Evolutionary conservation across 441 rosid species (phyloP).

Genomic region (Pelargonium australe): DNA sequence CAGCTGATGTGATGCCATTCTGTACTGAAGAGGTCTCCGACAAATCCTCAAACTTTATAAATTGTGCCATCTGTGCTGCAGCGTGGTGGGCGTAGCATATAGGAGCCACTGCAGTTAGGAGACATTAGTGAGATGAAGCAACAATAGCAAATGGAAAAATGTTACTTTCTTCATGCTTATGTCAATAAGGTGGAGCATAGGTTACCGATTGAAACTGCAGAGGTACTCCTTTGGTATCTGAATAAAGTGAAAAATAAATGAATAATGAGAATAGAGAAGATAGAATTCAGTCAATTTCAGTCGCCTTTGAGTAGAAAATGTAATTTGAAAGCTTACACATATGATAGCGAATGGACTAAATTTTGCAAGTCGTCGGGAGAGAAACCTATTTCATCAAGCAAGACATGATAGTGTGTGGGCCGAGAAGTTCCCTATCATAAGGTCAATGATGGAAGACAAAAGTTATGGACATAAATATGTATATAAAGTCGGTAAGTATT

Average conservation of each 20-base stretch:
- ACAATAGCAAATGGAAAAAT: not conserved
- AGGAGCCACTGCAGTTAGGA: slow-evolving; percentile 62
- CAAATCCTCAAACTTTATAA: slow-evolving; percentile 57
- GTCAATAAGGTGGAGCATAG: not conserved
- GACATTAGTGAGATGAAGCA: slow-evolving; percentile 4
- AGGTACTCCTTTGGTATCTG: slow-evolving; percentile 84
- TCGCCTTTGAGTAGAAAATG: not conserved
- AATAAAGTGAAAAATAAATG: slow-evolving; percentile 5
- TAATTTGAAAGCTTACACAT: slow-evolving; percentile 54
- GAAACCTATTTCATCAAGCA: slow-evolving; percentile 92
- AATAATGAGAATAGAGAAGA: not conserved
- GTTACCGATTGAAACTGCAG: slow-evolving; percentile 76
- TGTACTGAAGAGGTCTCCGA: slow-evolving; percentile 47
- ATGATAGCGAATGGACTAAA: slow-evolving; percentile 63
- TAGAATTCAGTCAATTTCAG: slow-evolving; percentile 6
- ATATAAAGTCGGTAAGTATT: not conserved
- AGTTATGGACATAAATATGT: slow-evolving; percentile 4
- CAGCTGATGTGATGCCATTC: slow-evolving; percentile 27
- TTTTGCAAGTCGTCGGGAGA: slow-evolving; percentile 61
- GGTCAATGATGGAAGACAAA: not conserved
- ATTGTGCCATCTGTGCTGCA: slow-evolving; percentile 68
- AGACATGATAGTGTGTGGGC: slow-evolving; percentile 83
- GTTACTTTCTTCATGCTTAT: not conserved
- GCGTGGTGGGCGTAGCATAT: slow-evolving; percentile 88
- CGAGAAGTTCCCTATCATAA: slow-evolving; percentile 72